These are phyloP conservation scores for Pharus latifolius DNA, from an alignment of 176 grass and related monocot genomes.

Conservation along the genomic window DNA sequence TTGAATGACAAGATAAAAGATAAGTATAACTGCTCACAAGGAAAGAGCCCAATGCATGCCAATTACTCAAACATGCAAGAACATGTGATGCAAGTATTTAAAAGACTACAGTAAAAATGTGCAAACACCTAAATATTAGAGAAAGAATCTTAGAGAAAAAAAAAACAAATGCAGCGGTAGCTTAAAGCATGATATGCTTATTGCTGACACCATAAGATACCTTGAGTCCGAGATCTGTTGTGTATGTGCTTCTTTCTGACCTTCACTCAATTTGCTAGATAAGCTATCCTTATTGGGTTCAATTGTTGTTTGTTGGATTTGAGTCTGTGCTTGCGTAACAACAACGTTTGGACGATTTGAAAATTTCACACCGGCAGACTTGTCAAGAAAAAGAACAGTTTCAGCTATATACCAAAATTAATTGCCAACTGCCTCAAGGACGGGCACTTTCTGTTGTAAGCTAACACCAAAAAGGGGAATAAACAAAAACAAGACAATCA, in stretches of 20 bases:
- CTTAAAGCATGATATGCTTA: background rate
- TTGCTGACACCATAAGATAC: constrained; percentile 22
- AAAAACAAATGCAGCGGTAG: background rate
- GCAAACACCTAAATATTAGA: background rate
- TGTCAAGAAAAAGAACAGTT: background rate
- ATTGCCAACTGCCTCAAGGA: background rate
- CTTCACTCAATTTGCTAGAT: constrained; percentile 25
- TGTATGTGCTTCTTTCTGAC: constrained; percentile 29
- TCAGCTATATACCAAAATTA: constrained; percentile 21
- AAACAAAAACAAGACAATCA: background rate
- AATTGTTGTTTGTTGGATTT: constrained; percentile 25
- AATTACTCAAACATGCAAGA: background rate
- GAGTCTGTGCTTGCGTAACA: constrained; percentile 32
- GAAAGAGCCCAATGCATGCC: background rate
- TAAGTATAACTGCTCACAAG: background rate
- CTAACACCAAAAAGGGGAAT: background rate
- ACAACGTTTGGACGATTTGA: constrained; percentile 41
- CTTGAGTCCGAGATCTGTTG: constrained; percentile 52
- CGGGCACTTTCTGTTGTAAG: background rate
- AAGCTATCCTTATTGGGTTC: constrained; percentile 25
- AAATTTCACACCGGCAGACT: constrained; percentile 83
- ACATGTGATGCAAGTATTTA: background rate
- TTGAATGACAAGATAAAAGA: background rate
- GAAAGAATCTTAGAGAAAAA: background rate
- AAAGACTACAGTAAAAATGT: background rate